Conservation (phyloP, 495 filamentous ascomycete species). For the Chaetomium fimeti region DNA sequence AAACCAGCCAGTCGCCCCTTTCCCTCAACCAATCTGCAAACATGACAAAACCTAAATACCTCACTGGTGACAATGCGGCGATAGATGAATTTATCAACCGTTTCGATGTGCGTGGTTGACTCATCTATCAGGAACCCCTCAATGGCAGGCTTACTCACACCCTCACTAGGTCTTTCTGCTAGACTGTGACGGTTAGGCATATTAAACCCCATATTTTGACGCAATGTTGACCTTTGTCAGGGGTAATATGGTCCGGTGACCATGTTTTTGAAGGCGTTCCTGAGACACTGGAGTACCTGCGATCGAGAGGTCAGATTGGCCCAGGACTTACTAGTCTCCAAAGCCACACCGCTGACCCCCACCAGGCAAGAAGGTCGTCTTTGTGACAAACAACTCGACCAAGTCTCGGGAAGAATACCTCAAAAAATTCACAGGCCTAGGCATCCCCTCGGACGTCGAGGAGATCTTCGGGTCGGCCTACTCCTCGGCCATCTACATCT, state of each 20-base stretch:
- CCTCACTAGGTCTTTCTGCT: conserved; percentile 77
- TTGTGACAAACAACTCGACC: conserved; percentile 98
- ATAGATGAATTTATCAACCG: conserved; percentile 80
- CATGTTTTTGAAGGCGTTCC: conserved; percentile 77
- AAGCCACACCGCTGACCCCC: background rate
- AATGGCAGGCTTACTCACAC: conserved; percentile 13
- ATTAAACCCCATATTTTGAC: background rate
- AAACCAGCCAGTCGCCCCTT: background rate
- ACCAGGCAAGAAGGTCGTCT: conserved; percentile 84
- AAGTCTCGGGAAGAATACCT: conserved; percentile 90
- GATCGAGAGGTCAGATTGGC: conserved; percentile 63
- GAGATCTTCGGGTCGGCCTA: conserved; percentile 97
- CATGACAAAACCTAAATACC: conserved; percentile 59
- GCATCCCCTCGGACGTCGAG: conserved; percentile 74
- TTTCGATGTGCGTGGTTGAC: conserved; percentile 71
- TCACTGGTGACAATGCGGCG: conserved; percentile 72
- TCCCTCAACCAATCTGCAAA: background rate
- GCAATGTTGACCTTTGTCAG: conserved; percentile 47
- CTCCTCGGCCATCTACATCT: conserved; percentile 93
- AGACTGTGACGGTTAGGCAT: conserved; percentile 83
- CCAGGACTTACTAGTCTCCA: background rate
- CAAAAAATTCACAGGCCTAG: conserved; percentile 81
- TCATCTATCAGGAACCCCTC: conserved; percentile 1
- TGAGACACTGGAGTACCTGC: conserved; percentile 78
- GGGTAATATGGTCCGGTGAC: conserved; percentile 94